phyloP scores from a whole-genome alignment of 768 basidiomycete genomes.

The Gautieria morchelliformis region DNA sequence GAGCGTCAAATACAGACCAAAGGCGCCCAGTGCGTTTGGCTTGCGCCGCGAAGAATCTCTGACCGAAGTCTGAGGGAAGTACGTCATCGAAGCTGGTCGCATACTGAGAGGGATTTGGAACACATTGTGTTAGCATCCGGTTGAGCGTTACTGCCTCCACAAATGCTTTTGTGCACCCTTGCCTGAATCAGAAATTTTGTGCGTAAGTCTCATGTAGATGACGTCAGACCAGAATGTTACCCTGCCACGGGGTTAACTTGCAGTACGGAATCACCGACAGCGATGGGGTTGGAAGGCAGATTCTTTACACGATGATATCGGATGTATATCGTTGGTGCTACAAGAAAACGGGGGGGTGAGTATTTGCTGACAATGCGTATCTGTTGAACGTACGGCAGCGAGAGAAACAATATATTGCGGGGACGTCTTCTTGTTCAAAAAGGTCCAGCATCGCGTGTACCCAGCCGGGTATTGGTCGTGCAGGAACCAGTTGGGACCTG shows the following conservation, averaged over 20 bases:
- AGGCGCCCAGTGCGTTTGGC: no score
- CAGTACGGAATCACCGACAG: slow-evolving; percentile 15
- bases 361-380: background rate
- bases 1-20: background rate
- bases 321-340: slow-evolving; percentile 12
- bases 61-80: background rate
- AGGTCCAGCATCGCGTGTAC: slow-evolving; percentile 10
- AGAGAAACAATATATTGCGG: background rate
- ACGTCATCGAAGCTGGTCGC: background rate
- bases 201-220: no score
- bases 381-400: slow-evolving; percentile 3
- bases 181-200: background rate
- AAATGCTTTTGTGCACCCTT: slow-evolving; percentile 14
- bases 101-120: background rate
- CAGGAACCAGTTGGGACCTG: background rate
- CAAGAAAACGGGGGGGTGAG: no score
- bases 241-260: slow-evolving; percentile 15
- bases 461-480: slow-evolving; percentile 11
- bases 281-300: slow-evolving; percentile 17
- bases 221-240: slow-evolving; percentile 3
- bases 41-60: background rate
- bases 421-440: slow-evolving; percentile 7
- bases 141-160: slow-evolving; percentile 13
- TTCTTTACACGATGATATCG: slow-evolving; percentile 11
- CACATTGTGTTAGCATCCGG: slow-evolving; percentile 1